Conservation (phyloP, 148 eudicot species). For the Persicaria tinctoria region DNA sequence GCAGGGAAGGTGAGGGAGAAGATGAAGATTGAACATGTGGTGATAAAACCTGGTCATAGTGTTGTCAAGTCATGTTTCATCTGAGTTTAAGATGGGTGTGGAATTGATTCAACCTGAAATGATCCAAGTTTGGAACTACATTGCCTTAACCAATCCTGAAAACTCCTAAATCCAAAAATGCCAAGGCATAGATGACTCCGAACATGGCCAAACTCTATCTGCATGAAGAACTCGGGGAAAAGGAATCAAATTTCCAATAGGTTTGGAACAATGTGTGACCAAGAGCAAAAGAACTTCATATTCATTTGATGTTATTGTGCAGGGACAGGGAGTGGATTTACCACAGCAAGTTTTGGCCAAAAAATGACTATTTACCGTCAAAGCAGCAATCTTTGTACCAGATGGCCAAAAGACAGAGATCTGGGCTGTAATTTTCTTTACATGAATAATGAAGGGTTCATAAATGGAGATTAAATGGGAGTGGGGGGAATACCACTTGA, state of each 20-base stretch:
- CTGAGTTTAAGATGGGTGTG: not conserved
- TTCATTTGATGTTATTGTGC: not conserved
- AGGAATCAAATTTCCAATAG: not conserved
- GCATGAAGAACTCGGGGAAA: too few relatives aligned
- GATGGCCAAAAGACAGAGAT: not conserved
- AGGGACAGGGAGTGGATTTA: not conserved
- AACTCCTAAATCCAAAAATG: too few relatives aligned
- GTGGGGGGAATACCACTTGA: not conserved
- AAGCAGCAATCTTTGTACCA: not conserved
- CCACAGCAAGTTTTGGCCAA: not conserved
- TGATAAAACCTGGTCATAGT: conserved; percentile 39
- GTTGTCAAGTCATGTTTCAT: conserved; percentile 16
- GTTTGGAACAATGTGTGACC: not conserved
- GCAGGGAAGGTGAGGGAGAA: conserved; percentile 7
- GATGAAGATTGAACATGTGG: conserved; percentile 27
- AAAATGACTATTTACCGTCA: conserved; percentile 3
- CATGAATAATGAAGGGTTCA: conserved; percentile 1
- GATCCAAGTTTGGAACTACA: too few relatives aligned
- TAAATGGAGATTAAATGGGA: not conserved
- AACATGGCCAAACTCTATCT: too few relatives aligned
- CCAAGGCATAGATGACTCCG: too few relatives aligned
- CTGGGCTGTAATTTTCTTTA: not conserved
- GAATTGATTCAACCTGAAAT: not conserved
- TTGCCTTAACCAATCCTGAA: too few relatives aligned
- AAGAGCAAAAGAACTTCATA: not conserved